Conservation (phyloP, 345 rosid genomes). For the Citrus medica region DNA sequence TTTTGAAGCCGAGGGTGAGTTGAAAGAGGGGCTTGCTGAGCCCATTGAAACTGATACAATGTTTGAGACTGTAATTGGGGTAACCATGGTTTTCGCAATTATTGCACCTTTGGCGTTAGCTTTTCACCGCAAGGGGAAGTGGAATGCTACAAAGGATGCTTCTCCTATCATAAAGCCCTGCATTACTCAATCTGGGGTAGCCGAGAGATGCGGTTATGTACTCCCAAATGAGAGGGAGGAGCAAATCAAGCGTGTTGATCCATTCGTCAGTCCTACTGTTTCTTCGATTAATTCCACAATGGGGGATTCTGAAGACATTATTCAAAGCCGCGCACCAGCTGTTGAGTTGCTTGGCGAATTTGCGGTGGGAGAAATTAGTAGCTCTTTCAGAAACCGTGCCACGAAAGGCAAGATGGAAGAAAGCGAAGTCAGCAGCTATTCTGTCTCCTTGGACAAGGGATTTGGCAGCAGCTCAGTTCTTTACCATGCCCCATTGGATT, state of each 20-base stretch:
- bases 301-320: constrained; percentile 10
- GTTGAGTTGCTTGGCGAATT: constrained; percentile 51
- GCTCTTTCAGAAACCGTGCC: constrained; percentile 19
- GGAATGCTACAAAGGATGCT: neutral
- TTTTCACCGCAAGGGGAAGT: constrained; percentile 12
- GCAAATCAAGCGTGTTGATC: neutral
- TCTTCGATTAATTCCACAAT: constrained; percentile 7
- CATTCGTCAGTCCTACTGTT: constrained; percentile 5
- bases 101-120: constrained; percentile 15
- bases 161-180: neutral
- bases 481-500: constrained; percentile 8
- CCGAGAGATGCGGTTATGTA: neutral
- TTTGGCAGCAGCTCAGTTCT: constrained; percentile 9
- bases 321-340: constrained; percentile 30
- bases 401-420: constrained; percentile 17
- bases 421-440: constrained; percentile 28
- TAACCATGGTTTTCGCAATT: constrained; percentile 9
- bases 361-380: constrained; percentile 32
- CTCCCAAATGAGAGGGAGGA: constrained; percentile 7
- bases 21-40: constrained; percentile 2
- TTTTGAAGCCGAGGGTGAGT: neutral
- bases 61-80: constrained; percentile 8
- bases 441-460: constrained; percentile 18
- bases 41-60: constrained; percentile 8
- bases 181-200: neutral